These are phyloP conservation scores for Pyrus communis DNA, from an alignment of 306 rosid genomes.

Conservation along the genomic window DNA sequence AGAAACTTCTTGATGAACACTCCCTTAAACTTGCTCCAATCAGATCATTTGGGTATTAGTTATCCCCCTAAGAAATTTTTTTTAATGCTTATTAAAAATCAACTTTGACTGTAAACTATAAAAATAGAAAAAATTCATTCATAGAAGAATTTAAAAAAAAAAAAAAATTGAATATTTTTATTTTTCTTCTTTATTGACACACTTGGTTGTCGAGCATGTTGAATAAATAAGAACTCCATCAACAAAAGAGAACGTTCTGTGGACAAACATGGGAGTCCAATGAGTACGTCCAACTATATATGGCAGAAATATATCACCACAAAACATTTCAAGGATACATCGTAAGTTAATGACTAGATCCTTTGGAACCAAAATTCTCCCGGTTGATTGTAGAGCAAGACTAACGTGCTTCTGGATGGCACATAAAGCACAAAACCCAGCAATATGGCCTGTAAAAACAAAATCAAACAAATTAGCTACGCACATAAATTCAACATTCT, in stretches of 20 bases:
- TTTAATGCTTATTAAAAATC: not conserved
- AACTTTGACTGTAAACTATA: not conserved
- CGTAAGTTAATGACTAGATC: constrained; percentile 74
- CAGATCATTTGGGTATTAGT: not conserved
- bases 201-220: not conserved
- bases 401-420: constrained; percentile 97
- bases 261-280: not conserved
- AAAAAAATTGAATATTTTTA: not conserved
- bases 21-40: not conserved
- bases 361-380: constrained; percentile 68
- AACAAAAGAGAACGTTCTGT: not conserved
- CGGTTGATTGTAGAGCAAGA: constrained; percentile 74
- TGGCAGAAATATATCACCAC: not conserved
- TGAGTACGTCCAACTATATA: not conserved
- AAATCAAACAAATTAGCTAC: constrained; percentile 15
- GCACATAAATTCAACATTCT: not conserved
- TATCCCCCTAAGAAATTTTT: not conserved
- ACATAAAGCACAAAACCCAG: constrained; percentile 96
- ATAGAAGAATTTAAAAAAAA: not conserved
- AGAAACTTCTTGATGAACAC: not conserved
- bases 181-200: not conserved
- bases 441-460: constrained; percentile 53
- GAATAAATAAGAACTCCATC: not conserved
- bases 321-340: constrained; percentile 56
- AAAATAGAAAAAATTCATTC: not conserved